phyloP scores from a whole-genome alignment of 331 rosid genomes.

The Rosa hybrid region DNA sequence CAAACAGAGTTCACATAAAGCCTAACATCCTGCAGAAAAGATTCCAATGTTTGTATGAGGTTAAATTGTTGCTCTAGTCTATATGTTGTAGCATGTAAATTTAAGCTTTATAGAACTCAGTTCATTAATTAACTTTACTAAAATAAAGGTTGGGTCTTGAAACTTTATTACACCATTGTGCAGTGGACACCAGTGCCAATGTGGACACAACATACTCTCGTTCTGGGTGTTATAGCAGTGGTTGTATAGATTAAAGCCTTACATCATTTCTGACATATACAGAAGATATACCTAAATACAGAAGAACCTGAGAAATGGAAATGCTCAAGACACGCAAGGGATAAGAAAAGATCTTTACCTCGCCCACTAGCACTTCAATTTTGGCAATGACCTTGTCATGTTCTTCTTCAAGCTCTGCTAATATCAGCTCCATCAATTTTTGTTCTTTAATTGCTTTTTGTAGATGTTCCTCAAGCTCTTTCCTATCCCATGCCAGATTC shows the following conservation, averaged over 20 bases:
- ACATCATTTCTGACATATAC: neutral
- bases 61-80: neutral
- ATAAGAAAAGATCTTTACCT: conserved; percentile 44
- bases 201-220: neutral
- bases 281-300: neutral
- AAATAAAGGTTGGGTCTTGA: neutral
- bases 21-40: neutral
- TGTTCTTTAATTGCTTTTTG: conserved; percentile 57
- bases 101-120: neutral
- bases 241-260: neutral
- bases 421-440: conserved; percentile 59
- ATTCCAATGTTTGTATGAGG: neutral
- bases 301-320: neutral
- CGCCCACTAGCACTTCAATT: conserved; percentile 54
- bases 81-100: neutral
- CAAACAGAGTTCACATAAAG: neutral
- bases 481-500: conserved; percentile 55
- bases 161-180: neutral
- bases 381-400: conserved; percentile 62
- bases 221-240: neutral
- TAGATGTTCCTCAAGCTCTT: conserved; percentile 51
- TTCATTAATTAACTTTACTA: neutral
- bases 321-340: neutral
- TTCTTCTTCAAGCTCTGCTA: conserved; percentile 72
- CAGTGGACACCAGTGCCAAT: neutral